Base-by-base conservation (phyloP, 768 basidiomycete species). In the Amanita muscaria region DNA sequence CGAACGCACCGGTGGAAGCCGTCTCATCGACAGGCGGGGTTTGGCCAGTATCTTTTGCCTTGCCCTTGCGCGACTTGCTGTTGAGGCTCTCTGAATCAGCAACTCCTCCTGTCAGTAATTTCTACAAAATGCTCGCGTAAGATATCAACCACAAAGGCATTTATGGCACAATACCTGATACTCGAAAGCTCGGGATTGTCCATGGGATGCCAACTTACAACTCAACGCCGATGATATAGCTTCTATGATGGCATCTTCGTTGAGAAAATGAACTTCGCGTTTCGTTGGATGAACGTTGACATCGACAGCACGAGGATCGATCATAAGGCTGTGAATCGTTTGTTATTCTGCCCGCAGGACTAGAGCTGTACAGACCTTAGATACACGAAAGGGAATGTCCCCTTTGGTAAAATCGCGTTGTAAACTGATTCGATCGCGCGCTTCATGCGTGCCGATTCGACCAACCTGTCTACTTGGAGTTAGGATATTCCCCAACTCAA, bases 201-300 rank as follows among this genome's bases (percentile, higher is more conserved):
- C 78, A 51, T 81, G 73, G 22, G 66, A 73, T 33, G 75, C 68
- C 10, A 92, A 64, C n/a, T 66, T 68, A 35, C 73, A 63, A 50
- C 89, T 86, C 2, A 97, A 69, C 1, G 70, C 71, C 54, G 86
- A 79, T 11, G 83, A 77, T 35, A 98, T 79, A 6, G 69, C 68
- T 51, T 88, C 80, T 5, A 82, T 82, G 55, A 97, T 88, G 11
- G 64, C 69, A 42, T 97, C 94, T 59, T 98, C 91, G 49, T 96
- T 79, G 39, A 97, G 61, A 56, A 98, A 98, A 52, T 91, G 88
- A 1, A 97, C 91, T 59, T 97, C 93, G 35, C 87, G 84, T 60
- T 99, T 99, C 2, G 96, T 98, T 0, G 94, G 96, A 58, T 97
- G 93, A 6, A 98, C 91, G 54, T 99, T 99, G 43, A 97, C 93